A percentile compares a stretch with the other conserved stretches of the same genome.
phyloP scores from a whole-genome alignment of 1,284 basidiomycete species.

The Clitocybe nebularis region DNA sequence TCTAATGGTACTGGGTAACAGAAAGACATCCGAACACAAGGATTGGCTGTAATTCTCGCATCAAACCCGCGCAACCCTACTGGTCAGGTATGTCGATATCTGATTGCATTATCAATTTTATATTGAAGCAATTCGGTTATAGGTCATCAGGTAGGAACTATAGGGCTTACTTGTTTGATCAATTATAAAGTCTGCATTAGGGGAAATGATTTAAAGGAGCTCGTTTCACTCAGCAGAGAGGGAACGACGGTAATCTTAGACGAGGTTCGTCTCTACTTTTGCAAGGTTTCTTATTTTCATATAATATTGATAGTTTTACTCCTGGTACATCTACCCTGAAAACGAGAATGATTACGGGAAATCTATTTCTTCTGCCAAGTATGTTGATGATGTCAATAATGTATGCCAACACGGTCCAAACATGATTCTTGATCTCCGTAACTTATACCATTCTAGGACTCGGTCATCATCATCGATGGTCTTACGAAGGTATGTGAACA shows the following conservation, averaged over 20 bases:
- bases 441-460: slow-evolving; percentile 42
- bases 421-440: background rate
- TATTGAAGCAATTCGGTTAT: slow-evolving; percentile 2
- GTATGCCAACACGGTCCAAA: slow-evolving; percentile 29
- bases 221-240: slow-evolving; percentile 71
- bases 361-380: slow-evolving; percentile 79
- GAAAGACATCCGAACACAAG: slow-evolving; percentile 78
- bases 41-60: slow-evolving; percentile 81
- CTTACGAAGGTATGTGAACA: slow-evolving; percentile 84
- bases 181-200: slow-evolving; percentile 27
- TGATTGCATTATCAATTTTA: background rate
- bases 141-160: slow-evolving; percentile 40
- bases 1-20: slow-evolving; percentile 22
- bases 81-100: slow-evolving; percentile 51
- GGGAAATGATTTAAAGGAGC: slow-evolving; percentile 76
- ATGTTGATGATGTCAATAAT: slow-evolving; percentile 82
- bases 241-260: slow-evolving; percentile 83
- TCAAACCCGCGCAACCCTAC: slow-evolving; percentile 94
- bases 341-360: slow-evolving; percentile 71
- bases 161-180: slow-evolving; percentile 5
- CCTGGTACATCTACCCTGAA: slow-evolving; percentile 89
- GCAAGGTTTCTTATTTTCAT: slow-evolving; percentile 1
- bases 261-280: slow-evolving; percentile 49
- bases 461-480: slow-evolving; percentile 86
- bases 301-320: slow-evolving; percentile 65